Conservation (phyloP, 2,329 filamentous ascomycete species). For the Nemania diffusa region DNA sequence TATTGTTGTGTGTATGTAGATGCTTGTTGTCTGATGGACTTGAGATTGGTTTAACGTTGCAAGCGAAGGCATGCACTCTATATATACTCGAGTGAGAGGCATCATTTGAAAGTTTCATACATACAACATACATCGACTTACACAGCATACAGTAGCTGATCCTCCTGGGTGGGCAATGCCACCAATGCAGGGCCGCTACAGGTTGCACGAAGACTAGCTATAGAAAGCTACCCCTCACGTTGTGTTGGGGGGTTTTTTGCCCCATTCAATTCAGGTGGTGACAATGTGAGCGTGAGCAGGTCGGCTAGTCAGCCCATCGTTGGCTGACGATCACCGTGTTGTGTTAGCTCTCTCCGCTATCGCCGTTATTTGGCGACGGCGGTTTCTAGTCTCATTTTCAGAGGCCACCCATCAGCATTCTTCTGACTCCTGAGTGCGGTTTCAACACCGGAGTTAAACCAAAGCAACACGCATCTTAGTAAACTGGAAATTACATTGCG, state of each 20-base stretch:
- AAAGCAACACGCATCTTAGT: neutral
- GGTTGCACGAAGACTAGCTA: neutral
- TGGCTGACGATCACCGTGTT: conserved; percentile 1
- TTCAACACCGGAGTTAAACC: neutral
- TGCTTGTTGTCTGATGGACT: conserved; percentile 11
- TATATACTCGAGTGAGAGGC: conserved; percentile 22
- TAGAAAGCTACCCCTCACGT: conserved; percentile 30
- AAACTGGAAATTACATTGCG: neutral
- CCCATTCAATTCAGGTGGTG: neutral
- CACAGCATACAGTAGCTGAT: neutral
- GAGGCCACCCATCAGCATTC: neutral
- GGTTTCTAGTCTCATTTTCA: neutral
- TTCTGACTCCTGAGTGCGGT: neutral
- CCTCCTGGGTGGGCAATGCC: neutral
- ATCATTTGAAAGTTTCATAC: neutral
- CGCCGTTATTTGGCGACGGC: neutral
- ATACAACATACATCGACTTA: too few relatives aligned
- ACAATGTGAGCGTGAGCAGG: neutral
- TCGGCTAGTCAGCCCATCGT: neutral
- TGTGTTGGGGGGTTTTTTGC: neutral
- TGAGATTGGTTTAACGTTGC: neutral
- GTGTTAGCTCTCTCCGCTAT: neutral
- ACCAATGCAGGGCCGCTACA: neutral
- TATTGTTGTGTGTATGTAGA: conserved; percentile 8
- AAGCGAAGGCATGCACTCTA: conserved; percentile 5